These are phyloP conservation scores for Ophiostoma perfectum DNA, from an alignment of 2,329 filamentous ascomycete species.

Conservation along the genomic window DNA sequence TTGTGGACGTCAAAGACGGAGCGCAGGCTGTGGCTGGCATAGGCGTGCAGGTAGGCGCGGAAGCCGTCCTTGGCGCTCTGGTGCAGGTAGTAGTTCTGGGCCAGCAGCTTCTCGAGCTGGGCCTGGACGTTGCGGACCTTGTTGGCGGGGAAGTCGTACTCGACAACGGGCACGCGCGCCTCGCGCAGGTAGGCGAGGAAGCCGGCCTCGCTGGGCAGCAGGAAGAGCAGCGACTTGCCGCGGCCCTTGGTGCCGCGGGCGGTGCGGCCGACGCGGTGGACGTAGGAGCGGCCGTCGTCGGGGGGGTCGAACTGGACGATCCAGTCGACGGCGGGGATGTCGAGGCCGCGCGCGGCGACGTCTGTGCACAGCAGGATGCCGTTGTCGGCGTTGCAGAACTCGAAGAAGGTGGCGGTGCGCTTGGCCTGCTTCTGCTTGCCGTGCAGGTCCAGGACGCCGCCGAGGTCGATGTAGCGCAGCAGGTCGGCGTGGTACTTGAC, in stretches of 20 bases:
- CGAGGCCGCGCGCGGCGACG: slow-evolving; percentile 87
- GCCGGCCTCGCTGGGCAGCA: slow-evolving; percentile 85
- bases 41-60: slow-evolving; percentile 88
- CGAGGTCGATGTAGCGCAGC: slow-evolving; percentile 91
- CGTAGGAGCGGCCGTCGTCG: slow-evolving; percentile 85
- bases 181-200: slow-evolving; percentile 90
- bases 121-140: slow-evolving; percentile 88
- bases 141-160: slow-evolving; percentile 89
- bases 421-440: slow-evolving; percentile 95
- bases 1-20: slow-evolving; percentile 82
- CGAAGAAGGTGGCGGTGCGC: slow-evolving; percentile 97
- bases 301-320: slow-evolving; percentile 94
- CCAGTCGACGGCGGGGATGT: slow-evolving; percentile 93
- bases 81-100: slow-evolving; percentile 94
- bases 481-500: slow-evolving; percentile 96
- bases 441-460: slow-evolving; percentile 68
- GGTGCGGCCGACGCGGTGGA: slow-evolving; percentile 92
- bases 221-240: slow-evolving; percentile 85
- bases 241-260: slow-evolving; percentile 78
- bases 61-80: slow-evolving; percentile 76
- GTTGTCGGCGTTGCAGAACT: slow-evolving; percentile 71
- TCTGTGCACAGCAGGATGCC: slow-evolving; percentile 94
- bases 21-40: slow-evolving; percentile 77
- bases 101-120: slow-evolving; percentile 89
- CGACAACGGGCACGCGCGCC: slow-evolving; percentile 84